phyloP scores from a whole-genome alignment of 140 eudicot genomes.

The Bidens hawaiensis region DNA sequence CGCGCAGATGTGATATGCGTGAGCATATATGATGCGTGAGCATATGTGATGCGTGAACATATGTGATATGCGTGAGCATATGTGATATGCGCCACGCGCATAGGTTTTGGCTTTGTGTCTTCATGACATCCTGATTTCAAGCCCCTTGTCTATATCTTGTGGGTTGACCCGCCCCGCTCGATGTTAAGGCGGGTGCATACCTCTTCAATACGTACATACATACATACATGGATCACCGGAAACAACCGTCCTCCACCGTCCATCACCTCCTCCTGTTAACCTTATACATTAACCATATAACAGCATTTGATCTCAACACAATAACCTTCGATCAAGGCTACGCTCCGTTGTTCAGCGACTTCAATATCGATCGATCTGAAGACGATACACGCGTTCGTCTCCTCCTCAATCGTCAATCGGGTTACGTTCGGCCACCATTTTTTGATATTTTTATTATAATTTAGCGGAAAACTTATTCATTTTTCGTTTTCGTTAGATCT shows the following conservation, averaged over 20 bases:
- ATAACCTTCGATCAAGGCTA: constrained; percentile 65
- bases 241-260: constrained; percentile 12
- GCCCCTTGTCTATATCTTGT: too few relatives aligned
- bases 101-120: too few relatives aligned
- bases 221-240: constrained; percentile 11
- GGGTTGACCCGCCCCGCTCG: too few relatives aligned
- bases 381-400: constrained; percentile 65
- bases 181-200: too few relatives aligned
- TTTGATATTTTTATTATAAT: neutral
- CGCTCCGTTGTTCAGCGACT: constrained; percentile 83
- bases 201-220: too few relatives aligned
- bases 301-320: constrained; percentile 59
- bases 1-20: too few relatives aligned
- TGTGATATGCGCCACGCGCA: too few relatives aligned
- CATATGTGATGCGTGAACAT: too few relatives aligned
- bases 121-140: too few relatives aligned
- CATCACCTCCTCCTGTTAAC: constrained; percentile 14
- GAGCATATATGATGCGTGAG: too few relatives aligned
- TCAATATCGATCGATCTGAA: constrained; percentile 61
- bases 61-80: too few relatives aligned
- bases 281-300: constrained; percentile 17
- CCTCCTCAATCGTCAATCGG: constrained; percentile 86
- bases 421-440: constrained; percentile 23
- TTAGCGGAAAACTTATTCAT: neutral
- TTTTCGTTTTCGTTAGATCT: neutral